Evolutionary conservation across 805 yeast genomes (phyloP), one percentile per base, ranked within the genome.

Genomic region (Candida fluviatilis): DNA sequence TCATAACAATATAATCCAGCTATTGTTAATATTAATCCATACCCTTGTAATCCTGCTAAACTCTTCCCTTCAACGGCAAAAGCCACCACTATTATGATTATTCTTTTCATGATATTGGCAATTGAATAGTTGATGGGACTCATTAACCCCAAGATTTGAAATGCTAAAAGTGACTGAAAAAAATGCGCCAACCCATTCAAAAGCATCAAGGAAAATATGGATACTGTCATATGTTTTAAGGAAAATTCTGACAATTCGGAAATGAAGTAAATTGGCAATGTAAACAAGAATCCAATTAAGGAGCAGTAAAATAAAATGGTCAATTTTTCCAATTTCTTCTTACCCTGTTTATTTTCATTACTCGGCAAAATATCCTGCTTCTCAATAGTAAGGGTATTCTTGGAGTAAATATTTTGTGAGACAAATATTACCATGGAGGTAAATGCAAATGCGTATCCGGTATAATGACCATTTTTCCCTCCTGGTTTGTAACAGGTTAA

Each of bases 101-200:
- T 84, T 51, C 91, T 66, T 51, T 84, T 84, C 60, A 83, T 57
- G 35, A 84, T 84, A 55, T 81, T 84, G 21, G 90, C 93, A 52
- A 84, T 81, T 29, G 88, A 80, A 57, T 84, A 84, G 54, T 82
- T 82, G 34, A 84, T 83, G 3, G 93, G 84, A n/a, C 82, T 72
- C 17, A 84, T 70, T 48, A 74, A 55, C 2, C 91, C 91, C 46
- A 84, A 71, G 33, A 84, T 71, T 56, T 82, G 89, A 58, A 84
- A 84, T 18, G 91, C 91, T 34, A 84, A 58, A 54, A 84, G 69
- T 2, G 87, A 77, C 60, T 84, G 93, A 38, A 76, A 50, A 52
- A 84, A 84, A 62, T 84, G 95, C 3, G 83, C 64, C 1, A 75
- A 38, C 2, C 90, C 89, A 56, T 84, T 86, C n/a, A 80, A 38